These are phyloP conservation scores for Ceriops tagal DNA, from an alignment of 345 rosid species.

Conservation along the genomic window DNA sequence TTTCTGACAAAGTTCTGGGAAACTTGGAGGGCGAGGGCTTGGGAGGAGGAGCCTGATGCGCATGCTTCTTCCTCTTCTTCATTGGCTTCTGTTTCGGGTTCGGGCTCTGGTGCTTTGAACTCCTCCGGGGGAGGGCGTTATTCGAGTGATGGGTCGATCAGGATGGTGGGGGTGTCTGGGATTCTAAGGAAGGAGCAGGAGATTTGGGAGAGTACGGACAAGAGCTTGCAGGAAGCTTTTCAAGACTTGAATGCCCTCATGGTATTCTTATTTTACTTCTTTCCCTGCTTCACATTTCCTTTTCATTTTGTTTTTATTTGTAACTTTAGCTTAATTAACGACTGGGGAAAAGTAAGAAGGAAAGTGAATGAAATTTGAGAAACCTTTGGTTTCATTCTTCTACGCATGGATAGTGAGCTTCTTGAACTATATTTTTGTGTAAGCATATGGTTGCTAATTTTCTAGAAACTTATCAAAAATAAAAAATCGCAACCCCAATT, in stretches of 20 bases:
- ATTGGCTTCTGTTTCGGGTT: constrained; percentile 25
- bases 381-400: too few relatives aligned
- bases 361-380: too few relatives aligned
- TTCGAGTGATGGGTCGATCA: constrained; percentile 70
- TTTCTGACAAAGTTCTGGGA: constrained; percentile 74
- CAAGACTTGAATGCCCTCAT: constrained; percentile 92
- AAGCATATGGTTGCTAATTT: too few relatives aligned
- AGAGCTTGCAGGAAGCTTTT: constrained; percentile 93
- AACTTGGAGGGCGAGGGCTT: constrained; percentile 75
- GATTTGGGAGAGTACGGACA: constrained; percentile 90
- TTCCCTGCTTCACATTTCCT: too few relatives aligned
- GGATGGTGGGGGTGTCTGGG: constrained; percentile 96
- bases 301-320: too few relatives aligned
- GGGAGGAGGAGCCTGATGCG: constrained; percentile 47
- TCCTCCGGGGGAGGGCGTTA: constrained; percentile 50
- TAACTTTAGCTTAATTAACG: too few relatives aligned
- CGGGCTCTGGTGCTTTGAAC: constrained; percentile 23
- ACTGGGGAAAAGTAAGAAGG: too few relatives aligned
- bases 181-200: constrained; percentile 91
- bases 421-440: too few relatives aligned
- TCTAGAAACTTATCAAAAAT: too few relatives aligned
- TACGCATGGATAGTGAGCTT: too few relatives aligned
- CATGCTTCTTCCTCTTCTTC: constrained; percentile 12
- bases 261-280: constrained; percentile 31
- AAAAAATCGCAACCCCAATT: too few relatives aligned